Base-by-base conservation (phyloP, 2,329 filamentous ascomycete species). In the Dactylellina sp. region DNA sequence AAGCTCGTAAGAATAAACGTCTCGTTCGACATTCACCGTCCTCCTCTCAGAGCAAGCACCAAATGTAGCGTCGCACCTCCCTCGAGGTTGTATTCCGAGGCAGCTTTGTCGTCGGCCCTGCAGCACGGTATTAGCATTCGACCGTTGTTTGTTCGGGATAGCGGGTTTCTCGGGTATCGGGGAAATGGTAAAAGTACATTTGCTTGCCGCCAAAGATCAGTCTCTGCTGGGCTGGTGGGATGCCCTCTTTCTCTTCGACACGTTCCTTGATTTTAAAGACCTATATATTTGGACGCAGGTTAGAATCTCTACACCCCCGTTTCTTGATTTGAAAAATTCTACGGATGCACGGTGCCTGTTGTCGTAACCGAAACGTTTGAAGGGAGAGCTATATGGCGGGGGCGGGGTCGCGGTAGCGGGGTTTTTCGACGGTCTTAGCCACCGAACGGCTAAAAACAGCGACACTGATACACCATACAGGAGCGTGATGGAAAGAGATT, bases 161-260 rank as follows among this genome's bases (percentile, higher is more conserved):
- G 5, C 6, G 7, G 28, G 18, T 18, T 61, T 3, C 3, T 28
- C 7, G 39, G 16, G 40, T 44, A 59, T 28, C 5, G 25, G 37
- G 14, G n/a, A 7, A 40, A 7, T 4, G 9, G 37, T 16, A 5
- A 6, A 16, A 44, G 75, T 84, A 97, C 95, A 99, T 97, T 82
- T 99, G 95, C 85, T 99, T 99, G 80, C 95, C 95, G 61, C 94
- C 93, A 81, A 90, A 97, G 80, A 99, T 99, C 77, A 99, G 85
- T 71, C 95, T 89, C 83, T 99, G 95, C 83, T 99, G 95, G 16
- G 95, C 93, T 0, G 95, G 95, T 46, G 95, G 94, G 79, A 99
- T 99, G 66, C 95, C 95, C 81, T 98, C 95, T 84, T 98, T 98
- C 85, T 99, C 95, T 83, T 99, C 95, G 64, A 99, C 95, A 80